These are phyloP conservation scores for Pythium guiyangense DNA, from an alignment of 352 stramenopile species.

Conservation along the genomic window DNA sequence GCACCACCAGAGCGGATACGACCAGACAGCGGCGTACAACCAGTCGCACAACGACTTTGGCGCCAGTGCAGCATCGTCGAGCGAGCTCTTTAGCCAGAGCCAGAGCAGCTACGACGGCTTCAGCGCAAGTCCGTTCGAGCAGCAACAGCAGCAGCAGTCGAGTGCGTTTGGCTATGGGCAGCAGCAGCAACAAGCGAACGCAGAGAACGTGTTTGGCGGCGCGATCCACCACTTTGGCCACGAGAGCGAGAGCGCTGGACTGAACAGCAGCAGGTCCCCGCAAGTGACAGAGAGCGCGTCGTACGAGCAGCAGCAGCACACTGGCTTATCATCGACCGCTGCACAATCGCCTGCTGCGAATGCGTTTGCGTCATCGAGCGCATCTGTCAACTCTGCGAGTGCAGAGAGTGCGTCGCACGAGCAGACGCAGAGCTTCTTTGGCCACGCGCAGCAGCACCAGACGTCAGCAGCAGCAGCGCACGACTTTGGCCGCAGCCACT, in stretches of 20 bases:
- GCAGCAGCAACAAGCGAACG: neutral
- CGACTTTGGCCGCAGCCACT: slow-evolving; percentile 4
- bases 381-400: neutral
- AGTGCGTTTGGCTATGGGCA: slow-evolving; percentile 1
- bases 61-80: slow-evolving; percentile 14
- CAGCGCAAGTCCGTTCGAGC: slow-evolving; percentile 7
- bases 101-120: slow-evolving; percentile 10
- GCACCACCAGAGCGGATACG: slow-evolving; percentile 15
- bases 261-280: neutral
- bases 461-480: neutral
- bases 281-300: neutral
- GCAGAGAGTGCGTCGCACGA: slow-evolving; percentile 1
- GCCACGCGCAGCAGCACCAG: slow-evolving; percentile 5
- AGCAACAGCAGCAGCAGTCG: slow-evolving; percentile 8
- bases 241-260: neutral
- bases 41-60: slow-evolving; percentile 10
- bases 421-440: slow-evolving; percentile 3
- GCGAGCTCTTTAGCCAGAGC: slow-evolving; percentile 22
- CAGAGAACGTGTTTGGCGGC: neutral
- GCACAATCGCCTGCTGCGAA: neutral
- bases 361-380: neutral
- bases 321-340: too few species aligned
- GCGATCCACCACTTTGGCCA: neutral
- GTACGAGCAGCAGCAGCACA: slow-evolving; percentile 2
- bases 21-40: slow-evolving; percentile 4